Evolutionary conservation across 495 filamentous ascomycete genomes (phyloP), one percentile per base, ranked within the genome.

Genomic region (Penicillium robsamsonii): DNA sequence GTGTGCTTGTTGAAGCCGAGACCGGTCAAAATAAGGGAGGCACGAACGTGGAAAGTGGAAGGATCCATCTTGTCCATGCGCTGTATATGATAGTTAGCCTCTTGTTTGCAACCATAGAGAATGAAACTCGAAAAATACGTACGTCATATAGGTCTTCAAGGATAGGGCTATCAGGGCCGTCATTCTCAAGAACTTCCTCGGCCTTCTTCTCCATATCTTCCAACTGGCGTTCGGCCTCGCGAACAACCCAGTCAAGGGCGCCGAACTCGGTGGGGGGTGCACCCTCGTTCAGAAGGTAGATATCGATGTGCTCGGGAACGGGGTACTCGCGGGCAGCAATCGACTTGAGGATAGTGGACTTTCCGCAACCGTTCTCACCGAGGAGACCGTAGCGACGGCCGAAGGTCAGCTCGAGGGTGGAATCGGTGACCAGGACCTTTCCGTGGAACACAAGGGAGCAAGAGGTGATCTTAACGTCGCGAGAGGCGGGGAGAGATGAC

Each of bases 11-110:
- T 96, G 83, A 99, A 99, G 58, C 94, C 94, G 41, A 99, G 89
- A 92, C 94, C 94, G 41, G 94, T 99, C 58, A 99, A 72, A 72
- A 99, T 99, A 60, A 96, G 85, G 25, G 92, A 96, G 37, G 94
- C 94, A 70, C 94, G 92, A 48, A 92, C 96, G 65, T 91, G 80
- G 76, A 99, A 99, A n/a, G 94, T 99, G n/a, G 92, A 96, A 43
- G 94, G 95, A 64, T 99, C 94, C 95, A 99, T 97, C 74, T 85
- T 87, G 76, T 99, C 94, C 82, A 97, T 96, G 72, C 92, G 91
- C 93, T 97, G 53, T 56, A 24, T 22, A 44, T n/a, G 18, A 31
- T 1, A 43, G 61, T 81, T 64, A 84, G 73, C 31, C 42, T 46
- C 22, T 49, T 49, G 38, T 22, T 47, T 17, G 22, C 4, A 2